These are phyloP conservation scores for Pyrenula massariospora DNA, from an alignment of 495 filamentous ascomycete species.

Conservation along the genomic window DNA sequence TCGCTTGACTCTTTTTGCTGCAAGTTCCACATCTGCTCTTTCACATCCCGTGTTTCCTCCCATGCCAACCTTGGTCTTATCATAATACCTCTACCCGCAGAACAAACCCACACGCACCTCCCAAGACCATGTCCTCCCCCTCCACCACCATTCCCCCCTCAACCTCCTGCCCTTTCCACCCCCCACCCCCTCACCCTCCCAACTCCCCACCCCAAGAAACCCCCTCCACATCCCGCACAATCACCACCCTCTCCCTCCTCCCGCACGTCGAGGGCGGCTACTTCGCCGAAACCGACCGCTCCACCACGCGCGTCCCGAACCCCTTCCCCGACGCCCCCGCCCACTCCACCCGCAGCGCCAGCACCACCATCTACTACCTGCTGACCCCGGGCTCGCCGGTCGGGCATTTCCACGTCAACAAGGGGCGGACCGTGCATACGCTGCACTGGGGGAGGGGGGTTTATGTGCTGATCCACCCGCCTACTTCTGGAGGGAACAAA, in stretches of 20 bases:
- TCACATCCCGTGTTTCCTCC: no score
- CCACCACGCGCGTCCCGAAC: conserved; percentile 33
- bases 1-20: no score
- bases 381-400: conserved; percentile 43
- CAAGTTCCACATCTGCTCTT: no score
- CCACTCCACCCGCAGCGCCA: conserved; percentile 24
- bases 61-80: no score
- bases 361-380: conserved; percentile 48
- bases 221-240: conserved; percentile 21
- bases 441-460: conserved; percentile 45
- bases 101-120: no score
- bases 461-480: conserved; percentile 49
- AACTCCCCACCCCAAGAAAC: conserved; percentile 18
- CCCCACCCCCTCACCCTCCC: conserved; percentile 1
- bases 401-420: conserved; percentile 50
- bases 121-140: no score
- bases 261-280: conserved; percentile 55
- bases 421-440: conserved; percentile 48
- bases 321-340: conserved; percentile 26
- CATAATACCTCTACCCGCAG: no score
- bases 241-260: conserved; percentile 29
- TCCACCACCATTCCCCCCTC: neutral
- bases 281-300: conserved; percentile 50
- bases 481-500: conserved; percentile 20
- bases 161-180: neutral